Evolutionary conservation across 2,329 filamentous ascomycete species (phyloP), one percentile per base, ranked within the genome.

Genomic region (Dactylellina sp.): DNA sequence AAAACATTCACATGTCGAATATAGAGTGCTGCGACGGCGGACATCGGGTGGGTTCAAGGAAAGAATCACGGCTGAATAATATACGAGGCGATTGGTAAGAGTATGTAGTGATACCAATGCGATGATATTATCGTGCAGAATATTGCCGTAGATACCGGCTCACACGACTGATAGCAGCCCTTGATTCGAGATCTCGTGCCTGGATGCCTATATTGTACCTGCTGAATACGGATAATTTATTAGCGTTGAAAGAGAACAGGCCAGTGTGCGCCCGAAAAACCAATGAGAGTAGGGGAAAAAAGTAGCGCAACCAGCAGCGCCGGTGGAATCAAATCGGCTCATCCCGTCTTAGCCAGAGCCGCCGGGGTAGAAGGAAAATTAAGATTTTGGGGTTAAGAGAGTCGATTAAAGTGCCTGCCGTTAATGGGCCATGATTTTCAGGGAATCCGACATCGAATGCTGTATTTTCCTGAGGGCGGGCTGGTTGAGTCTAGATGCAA

Each of bases 131-230:
- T 32, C 4, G 28, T 9, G 28, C 28, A 32, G 28, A 32, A 40
- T 40, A 3, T 3, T 7, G 3, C 6, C 37, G 37, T 40, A 40
- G 37, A 40, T 40, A 40, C n/a, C 6, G 37, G 37, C 37, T 40
- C 37, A 14, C 37, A 40, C 37, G 37, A 40, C 37, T 12, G n/a
- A 40, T 4, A 12, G n/a, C 6, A 35, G n/a, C 6, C 37, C 46
- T 20, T 25, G 16, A 28, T 25, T 57, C 53, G 12, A 44, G 53
- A 44, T 32, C 53, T 20, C 37, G 53, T 57, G 53, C 53, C 53
- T 57, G 53, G 53, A 44, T 57, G 37, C 53, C 37, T 57, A 57
- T 57, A 42, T 28, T 9, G 24, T 14, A 57, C 53, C 53, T 57
- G 37, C 53, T 57, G 20, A 32, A 57, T 57, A 9, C 7, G 53